Evolutionary conservation across 805 yeast species (phyloP), one percentile per base, ranked within the genome.

Genomic region (Yarrowia bubula): DNA sequence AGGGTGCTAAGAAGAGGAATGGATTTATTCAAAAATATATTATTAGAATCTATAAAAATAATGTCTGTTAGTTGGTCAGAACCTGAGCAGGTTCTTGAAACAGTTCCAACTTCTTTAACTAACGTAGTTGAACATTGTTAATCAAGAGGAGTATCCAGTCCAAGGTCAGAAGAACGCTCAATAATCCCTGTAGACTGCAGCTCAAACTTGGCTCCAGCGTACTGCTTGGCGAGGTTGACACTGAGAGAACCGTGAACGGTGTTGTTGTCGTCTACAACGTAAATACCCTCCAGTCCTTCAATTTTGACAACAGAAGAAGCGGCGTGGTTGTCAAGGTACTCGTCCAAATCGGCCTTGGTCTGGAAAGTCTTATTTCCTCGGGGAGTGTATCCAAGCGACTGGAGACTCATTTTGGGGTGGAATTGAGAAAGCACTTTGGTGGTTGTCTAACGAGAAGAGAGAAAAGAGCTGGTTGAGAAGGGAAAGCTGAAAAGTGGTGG

Each of bases 341-440:
- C 64, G 18, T 43, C 38, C 17, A 58, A 51, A 32, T 58, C 51
- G 28, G 32, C 14, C 41, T 33, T 47, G 18, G 64, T 15, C 39
- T 58, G 51, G 64, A 58, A 58, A 7, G 15, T 17, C 64, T 58
- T 33, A 32, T 43, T 58, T 13, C 51, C 51, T 43, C 51, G 50
- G 22, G 64, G 50, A 22, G 51, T 58, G 39, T 58, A 58, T 9
- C 64, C 64, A n/a, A 35, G n/a, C 38, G 39, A 47, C 15, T 55
- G 61, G 13, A 55, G 47, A 38, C 61, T 55, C 61, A 55, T 55
- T 51, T 37, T 51, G 58, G 58, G 57, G 14, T 35, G 57, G 57
- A 50, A 50, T 14, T 50, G 38, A 17, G 57, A 50, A 18, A 50
- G 42, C 57, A 50, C 41, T 11, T 32, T 37, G 15, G n/a, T 6